Conservation (phyloP, 306 rosid genomes). For the Leucaena leucocephala region DNA sequence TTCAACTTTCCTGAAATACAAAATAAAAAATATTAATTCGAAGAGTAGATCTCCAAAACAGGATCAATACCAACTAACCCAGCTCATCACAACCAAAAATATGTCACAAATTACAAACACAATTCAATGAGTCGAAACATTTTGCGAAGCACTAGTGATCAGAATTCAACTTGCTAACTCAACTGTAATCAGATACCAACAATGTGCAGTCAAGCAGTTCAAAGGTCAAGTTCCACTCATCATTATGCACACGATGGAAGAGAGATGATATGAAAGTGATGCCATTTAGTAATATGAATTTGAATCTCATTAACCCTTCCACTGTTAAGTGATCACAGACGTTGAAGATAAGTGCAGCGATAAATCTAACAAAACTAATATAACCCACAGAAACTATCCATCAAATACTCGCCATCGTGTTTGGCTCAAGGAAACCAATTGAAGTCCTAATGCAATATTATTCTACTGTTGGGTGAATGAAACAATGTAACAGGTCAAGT, state of each 20-base stretch:
- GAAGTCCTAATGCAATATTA: not conserved
- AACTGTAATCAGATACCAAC: not conserved
- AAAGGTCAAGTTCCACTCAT: not conserved
- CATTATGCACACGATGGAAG: not conserved
- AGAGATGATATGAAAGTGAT: not conserved
- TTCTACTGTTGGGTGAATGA: not conserved
- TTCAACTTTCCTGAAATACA: constrained; percentile 70
- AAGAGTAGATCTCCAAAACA: constrained; percentile 13
- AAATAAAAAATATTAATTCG: not conserved
- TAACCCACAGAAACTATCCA: not conserved
- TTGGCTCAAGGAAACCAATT: not conserved
- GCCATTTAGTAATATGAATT: not conserved
- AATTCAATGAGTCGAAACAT: not conserved
- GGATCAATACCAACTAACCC: not conserved
- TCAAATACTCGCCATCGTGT: not conserved
- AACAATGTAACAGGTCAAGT: not conserved
- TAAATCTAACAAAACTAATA: not conserved
- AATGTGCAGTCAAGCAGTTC: not conserved
- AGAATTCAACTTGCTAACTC: not conserved
- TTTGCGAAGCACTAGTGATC: not conserved
- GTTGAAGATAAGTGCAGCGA: not conserved
- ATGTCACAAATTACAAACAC: not conserved
- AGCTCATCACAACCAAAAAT: not conserved
- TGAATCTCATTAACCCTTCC: not conserved
- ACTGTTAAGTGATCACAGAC: not conserved